phyloP scores from a whole-genome alignment of 257 asterid genomes.

The Gentiana macrophylla region DNA sequence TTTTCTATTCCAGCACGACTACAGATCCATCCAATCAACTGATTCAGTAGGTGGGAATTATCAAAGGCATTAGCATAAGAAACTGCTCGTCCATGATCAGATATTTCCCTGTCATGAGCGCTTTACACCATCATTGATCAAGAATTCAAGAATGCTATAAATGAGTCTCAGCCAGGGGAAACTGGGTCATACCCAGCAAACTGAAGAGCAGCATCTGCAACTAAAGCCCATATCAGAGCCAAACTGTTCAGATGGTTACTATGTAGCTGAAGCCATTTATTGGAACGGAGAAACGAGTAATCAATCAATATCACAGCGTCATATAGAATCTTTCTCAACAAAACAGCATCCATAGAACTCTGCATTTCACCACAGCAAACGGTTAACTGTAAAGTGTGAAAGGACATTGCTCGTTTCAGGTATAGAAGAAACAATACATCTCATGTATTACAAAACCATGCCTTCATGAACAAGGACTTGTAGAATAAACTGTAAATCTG shows the following conservation, averaged over 20 bases:
- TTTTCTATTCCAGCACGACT: slow-evolving; percentile 28
- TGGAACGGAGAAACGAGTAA: slow-evolving; percentile 35
- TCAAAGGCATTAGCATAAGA: slow-evolving; percentile 49
- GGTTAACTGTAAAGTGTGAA: background rate
- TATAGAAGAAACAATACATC: no score
- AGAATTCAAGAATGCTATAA: slow-evolving; percentile 10
- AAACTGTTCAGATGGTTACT: slow-evolving; percentile 32
- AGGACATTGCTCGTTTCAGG: background rate
- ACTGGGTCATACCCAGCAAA: slow-evolving; percentile 45
- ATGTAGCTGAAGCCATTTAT: slow-evolving; percentile 37
- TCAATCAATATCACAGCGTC: slow-evolving; percentile 56
- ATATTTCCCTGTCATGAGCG: slow-evolving; percentile 37
- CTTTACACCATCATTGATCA: slow-evolving; percentile 18
- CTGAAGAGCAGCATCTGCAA: slow-evolving; percentile 48
- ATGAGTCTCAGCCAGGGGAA: slow-evolving; percentile 6
- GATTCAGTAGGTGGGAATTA: slow-evolving; percentile 41
- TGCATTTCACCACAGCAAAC: slow-evolving; percentile 14
- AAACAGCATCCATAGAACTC: slow-evolving; percentile 39
- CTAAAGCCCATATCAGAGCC: slow-evolving; percentile 58
- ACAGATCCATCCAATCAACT: slow-evolving; percentile 44
- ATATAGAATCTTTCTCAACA: slow-evolving; percentile 38
- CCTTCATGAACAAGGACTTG: no score
- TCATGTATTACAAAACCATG: no score
- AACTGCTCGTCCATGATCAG: slow-evolving; percentile 37
- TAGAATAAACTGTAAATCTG: no score